These are phyloP conservation scores for Nitzschia sp. DNA, from an alignment of 108 stramenopile genomes.

Conservation along the genomic window DNA sequence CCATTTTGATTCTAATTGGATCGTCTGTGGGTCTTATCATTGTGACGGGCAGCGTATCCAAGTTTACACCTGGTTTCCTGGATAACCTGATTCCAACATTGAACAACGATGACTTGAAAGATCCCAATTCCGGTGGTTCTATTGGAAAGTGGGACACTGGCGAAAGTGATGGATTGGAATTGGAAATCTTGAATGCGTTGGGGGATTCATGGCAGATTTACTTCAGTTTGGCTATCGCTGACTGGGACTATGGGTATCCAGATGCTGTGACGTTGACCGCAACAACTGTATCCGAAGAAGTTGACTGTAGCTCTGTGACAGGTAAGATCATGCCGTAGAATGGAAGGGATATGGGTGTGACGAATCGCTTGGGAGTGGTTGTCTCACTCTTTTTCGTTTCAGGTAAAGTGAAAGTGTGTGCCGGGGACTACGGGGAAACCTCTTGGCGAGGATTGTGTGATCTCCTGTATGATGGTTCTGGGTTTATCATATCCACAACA, in stretches of 20 bases:
- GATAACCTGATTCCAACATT: constrained; percentile 33
- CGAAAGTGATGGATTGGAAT: constrained; percentile 45
- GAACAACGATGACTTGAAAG: constrained; percentile 33
- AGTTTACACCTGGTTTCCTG: constrained; percentile 12
- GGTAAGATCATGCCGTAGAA: constrained; percentile 1
- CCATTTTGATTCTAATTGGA: constrained; percentile 27
- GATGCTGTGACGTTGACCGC: constrained; percentile 55
- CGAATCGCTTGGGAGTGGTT: neutral
- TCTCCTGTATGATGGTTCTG: constrained; percentile 19
- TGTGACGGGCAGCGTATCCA: constrained; percentile 43
- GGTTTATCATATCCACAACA: constrained; percentile 42
- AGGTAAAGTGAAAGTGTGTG: constrained; percentile 60
- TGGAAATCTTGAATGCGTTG: constrained; percentile 68
- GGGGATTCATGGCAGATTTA: constrained; percentile 52
- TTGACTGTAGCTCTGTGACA: constrained; percentile 32
- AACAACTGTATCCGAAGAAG: constrained; percentile 34
- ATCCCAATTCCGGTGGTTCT: constrained; percentile 38
- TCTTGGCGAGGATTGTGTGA: constrained; percentile 46
- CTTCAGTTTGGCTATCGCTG: constrained; percentile 45
- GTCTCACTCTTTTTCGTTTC: neutral
- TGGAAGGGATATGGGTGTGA: neutral
- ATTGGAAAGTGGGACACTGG: constrained; percentile 36
- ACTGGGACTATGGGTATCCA: constrained; percentile 76
- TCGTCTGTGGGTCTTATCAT: constrained; percentile 24
- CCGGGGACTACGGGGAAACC: constrained; percentile 55